Percentiles rank a stretch among this genome's conserved stretches.
Conservation (phyloP, 768 basidiomycete species). For the Tylopilus sp. region DNA sequence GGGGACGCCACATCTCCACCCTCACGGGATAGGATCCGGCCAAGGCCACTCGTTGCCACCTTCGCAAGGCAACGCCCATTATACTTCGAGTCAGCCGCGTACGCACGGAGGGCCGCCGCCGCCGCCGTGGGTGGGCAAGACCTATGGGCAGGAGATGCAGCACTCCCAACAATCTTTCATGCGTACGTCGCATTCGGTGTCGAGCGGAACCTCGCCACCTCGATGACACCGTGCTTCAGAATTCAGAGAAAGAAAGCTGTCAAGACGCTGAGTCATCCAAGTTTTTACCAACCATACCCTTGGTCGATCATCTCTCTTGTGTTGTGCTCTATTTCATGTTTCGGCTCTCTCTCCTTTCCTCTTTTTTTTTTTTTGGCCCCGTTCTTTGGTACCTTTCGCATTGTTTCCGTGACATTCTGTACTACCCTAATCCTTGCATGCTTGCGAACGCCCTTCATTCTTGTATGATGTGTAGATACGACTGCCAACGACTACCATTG, state of each 20-base stretch:
- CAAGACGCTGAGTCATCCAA: neutral
- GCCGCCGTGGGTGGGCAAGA: conserved; percentile 24
- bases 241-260: neutral
- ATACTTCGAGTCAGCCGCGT: conserved; percentile 5
- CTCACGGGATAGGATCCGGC: conserved; percentile 8
- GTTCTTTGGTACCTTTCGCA: neutral
- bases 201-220: conserved; percentile 35
- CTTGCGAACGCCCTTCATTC: too few species aligned
- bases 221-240: neutral
- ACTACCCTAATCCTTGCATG: neutral
- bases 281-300: neutral
- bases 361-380: neutral
- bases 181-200: conserved; percentile 42
- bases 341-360: neutral
- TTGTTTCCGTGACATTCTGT: neutral
- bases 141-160: conserved; percentile 22
- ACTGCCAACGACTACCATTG: neutral
- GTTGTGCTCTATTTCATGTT: neutral
- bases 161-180: conserved; percentile 47
- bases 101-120: conserved; percentile 22
- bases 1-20: conserved; percentile 15
- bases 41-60: conserved; percentile 10
- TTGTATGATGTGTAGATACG: neutral
- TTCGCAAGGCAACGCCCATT: conserved; percentile 9
- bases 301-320: neutral